Evolutionary conservation across 495 filamentous ascomycete genomes (phyloP).

Genomic region (Hypoxylon fragiforme): DNA sequence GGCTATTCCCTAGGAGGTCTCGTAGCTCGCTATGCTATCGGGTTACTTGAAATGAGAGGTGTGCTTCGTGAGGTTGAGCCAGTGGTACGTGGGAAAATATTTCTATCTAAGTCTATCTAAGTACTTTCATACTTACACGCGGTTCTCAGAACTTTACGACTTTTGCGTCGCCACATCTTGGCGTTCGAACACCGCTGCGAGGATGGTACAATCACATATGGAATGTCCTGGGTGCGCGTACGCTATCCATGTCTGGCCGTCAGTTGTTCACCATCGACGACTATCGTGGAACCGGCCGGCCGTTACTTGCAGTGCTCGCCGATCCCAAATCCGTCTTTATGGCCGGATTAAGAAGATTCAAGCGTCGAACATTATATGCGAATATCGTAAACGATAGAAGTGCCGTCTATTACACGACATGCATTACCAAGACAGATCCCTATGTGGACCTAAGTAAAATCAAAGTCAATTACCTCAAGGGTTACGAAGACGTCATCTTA

Average conservation of each 20-base stretch:
- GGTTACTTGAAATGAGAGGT: slow-evolving; percentile 77
- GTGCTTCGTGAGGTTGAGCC: slow-evolving; percentile 78
- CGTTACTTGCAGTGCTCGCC: slow-evolving; percentile 77
- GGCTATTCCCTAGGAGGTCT: slow-evolving; percentile 91
- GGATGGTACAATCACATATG: slow-evolving; percentile 69
- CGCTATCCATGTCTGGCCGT: slow-evolving; percentile 75
- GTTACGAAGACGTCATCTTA: slow-evolving; percentile 76
- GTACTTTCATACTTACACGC: slow-evolving; percentile 17
- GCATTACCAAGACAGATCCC: slow-evolving; percentile 73
- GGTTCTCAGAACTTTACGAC: slow-evolving; percentile 80
- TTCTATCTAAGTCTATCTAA: not conserved
- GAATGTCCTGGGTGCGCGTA: slow-evolving; percentile 79
- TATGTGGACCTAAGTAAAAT: slow-evolving; percentile 67
- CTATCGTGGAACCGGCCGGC: slow-evolving; percentile 78
- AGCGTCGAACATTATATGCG: slow-evolving; percentile 72
- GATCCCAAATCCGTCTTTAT: slow-evolving; percentile 88
- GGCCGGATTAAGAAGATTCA: slow-evolving; percentile 72
- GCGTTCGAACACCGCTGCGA: slow-evolving; percentile 73
- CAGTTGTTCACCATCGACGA: slow-evolving; percentile 87
- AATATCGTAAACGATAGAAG: slow-evolving; percentile 85
- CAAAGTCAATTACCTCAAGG: slow-evolving; percentile 70
- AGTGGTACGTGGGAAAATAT: slow-evolving; percentile 55
- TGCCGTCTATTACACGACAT: slow-evolving; percentile 80
- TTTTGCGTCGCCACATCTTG: slow-evolving; percentile 88
- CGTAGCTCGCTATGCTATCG: slow-evolving; percentile 84